A percentile compares a stretch with the other conserved stretches of the same genome.
phyloP scores from a whole-genome alignment of 2,329 filamentous ascomycete species.

The Tolypocladium guangdongense region DNA sequence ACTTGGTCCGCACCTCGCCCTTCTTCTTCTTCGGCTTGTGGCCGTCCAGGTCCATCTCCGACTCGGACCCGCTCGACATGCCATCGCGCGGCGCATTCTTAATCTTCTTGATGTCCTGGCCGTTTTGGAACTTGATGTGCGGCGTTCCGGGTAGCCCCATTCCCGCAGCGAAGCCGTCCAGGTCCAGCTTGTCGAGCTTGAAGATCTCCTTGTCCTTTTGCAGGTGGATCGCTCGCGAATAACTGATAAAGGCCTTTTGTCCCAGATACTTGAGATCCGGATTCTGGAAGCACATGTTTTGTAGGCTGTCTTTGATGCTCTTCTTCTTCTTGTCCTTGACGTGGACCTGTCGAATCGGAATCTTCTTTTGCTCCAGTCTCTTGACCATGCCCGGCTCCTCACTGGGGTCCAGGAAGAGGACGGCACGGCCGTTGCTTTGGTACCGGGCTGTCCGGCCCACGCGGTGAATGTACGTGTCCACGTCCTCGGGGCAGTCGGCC shows the following conservation, averaged over 20 bases:
- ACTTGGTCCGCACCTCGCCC: conserved; percentile 76
- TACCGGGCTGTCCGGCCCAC: conserved; percentile 93
- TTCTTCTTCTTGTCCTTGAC: conserved; percentile 83
- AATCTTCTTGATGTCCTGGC: conserved; percentile 71
- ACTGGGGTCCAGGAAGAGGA: conserved; percentile 83
- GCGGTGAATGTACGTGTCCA: conserved; percentile 94
- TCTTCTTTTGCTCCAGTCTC: conserved; percentile 76
- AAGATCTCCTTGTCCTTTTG: conserved; percentile 92
- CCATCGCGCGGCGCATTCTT: conserved; percentile 74
- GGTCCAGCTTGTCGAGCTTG: conserved; percentile 66
- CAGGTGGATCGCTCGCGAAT: conserved; percentile 72
- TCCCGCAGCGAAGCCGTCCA: conserved; percentile 78
- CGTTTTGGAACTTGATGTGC: conserved; percentile 86
- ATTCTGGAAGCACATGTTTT: conserved; percentile 94
- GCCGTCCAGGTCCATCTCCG: conserved; percentile 41
- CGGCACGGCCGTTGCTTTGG: conserved; percentile 74
- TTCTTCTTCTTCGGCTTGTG: conserved; percentile 50
- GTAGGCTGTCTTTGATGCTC: conserved; percentile 72
- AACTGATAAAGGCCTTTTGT: conserved; percentile 91
- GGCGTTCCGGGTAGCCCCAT: conserved; percentile 84
- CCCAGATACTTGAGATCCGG: conserved; percentile 88
- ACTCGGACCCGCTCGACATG: conserved; percentile 51
- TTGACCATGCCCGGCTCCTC: conserved; percentile 89
- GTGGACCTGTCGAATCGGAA: conserved; percentile 78
- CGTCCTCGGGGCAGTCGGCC: conserved; percentile 91